Base-by-base conservation (phyloP, 208 protist genomes). In the Leishmania aethiopica region DNA sequence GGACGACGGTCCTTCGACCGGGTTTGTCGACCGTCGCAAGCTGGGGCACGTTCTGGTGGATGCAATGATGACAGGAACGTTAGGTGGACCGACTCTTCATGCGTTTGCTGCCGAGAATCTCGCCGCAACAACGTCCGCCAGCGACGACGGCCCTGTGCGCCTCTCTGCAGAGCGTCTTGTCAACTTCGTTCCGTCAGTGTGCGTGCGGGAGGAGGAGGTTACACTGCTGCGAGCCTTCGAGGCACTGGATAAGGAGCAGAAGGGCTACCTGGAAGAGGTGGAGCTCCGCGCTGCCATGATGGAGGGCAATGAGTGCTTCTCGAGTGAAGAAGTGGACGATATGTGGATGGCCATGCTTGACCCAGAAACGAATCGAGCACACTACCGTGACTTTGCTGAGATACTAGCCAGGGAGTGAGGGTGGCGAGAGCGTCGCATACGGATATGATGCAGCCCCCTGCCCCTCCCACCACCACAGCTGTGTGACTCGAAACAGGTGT, bases 361-460 rank as follows among this genome's bases (percentile, higher is more conserved):
- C 77, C 93, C 94, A 7, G 90, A 95, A 72, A 92, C 84, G 67
- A 90, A 92, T 42, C 78, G 81, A 35, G 86, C 95, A 37, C 92
- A 94, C 82, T 98, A 97, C 83, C 80, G 86, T 53, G 94, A 97
- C 69, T 96, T 96, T 86, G 93, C 89, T 32, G 92, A 95, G 79
- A 86, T 96, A 37, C 83, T 97, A 47, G 92, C 95, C 32, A 80
- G 79, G 2, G 93, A 96, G 57, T 97, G 89, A 86, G 57, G 19
- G 25, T 22, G 25, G 42, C 60, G 17, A 37, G 45, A 51, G 70
- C 32, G 25, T 28, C 45, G n/a, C 70, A 40, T 2, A 69, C 45
- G 2, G 70, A 74, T 53, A 10, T 74, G 70, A 53, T 74, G 3
- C 28, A 37, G 42, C 11, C 32, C 53, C 32, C 19, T 2, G 10